Evolutionary conservation across 345 rosid genomes (phyloP).

Genomic region (Tarenaya hassleriana): DNA sequence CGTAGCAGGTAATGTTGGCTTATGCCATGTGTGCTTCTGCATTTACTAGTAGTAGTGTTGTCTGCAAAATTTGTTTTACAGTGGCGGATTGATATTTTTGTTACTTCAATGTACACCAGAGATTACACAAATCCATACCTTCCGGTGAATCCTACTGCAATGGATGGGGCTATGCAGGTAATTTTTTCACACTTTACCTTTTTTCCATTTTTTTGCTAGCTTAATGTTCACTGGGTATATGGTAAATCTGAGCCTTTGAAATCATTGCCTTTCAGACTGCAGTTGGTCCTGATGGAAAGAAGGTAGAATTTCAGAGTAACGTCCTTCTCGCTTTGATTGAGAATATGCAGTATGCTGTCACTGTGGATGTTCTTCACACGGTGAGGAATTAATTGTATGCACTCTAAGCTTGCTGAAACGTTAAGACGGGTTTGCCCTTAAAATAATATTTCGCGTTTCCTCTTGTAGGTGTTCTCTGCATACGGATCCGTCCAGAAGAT

Average conservation of each 20-base stretch:
- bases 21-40: slow-evolving; percentile 9
- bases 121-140: slow-evolving; percentile 96
- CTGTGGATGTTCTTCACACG: slow-evolving; percentile 83
- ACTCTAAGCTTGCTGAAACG: neutral
- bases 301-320: slow-evolving; percentile 80
- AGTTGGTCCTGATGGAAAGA: slow-evolving; percentile 89
- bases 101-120: slow-evolving; percentile 36
- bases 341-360: slow-evolving; percentile 97
- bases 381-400: slow-evolving; percentile 37
- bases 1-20: slow-evolving; percentile 71
- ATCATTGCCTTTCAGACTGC: slow-evolving; percentile 42
- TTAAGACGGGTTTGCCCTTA: neutral
- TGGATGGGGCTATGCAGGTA: slow-evolving; percentile 82
- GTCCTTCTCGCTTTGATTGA: slow-evolving; percentile 92
- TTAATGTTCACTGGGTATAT: no score
- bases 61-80: slow-evolving; percentile 2
- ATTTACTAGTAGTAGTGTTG: neutral
- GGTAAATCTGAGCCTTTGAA: slow-evolving; percentile 10
- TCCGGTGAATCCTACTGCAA: slow-evolving; percentile 94
- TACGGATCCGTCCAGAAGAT: slow-evolving; percentile 91
- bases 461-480: slow-evolving; percentile 69
- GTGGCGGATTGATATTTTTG: slow-evolving; percentile 20
- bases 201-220: neutral
- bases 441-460: neutral
- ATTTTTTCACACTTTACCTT: neutral